Percentiles rank a stretch among this genome's conserved stretches.
These are phyloP conservation scores for Globisporangium ultimum DNA, from an alignment of 352 stramenopile genomes.

Conservation along the genomic window DNA sequence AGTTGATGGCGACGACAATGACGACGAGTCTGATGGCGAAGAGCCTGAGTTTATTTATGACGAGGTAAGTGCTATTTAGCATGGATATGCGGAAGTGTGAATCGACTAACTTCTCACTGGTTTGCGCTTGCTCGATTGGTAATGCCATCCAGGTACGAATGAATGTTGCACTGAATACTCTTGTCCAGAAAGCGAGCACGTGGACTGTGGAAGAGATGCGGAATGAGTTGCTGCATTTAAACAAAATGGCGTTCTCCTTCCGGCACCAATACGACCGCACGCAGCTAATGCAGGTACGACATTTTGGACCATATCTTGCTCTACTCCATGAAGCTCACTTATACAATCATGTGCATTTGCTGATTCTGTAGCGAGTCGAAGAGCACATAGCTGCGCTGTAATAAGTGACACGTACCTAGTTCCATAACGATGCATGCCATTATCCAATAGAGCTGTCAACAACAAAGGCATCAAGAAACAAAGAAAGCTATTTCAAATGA, in stretches of 20 bases:
- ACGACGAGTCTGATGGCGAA: conserved; percentile 8
- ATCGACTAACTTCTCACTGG: conserved; percentile 2
- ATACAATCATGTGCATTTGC: neutral
- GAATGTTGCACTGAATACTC: conserved; percentile 31
- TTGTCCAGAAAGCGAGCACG: conserved; percentile 53
- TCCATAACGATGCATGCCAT: neutral
- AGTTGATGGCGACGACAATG: neutral
- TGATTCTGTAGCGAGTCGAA: neutral
- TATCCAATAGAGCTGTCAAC: neutral
- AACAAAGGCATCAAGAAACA: no score
- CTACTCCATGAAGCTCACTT: no score
- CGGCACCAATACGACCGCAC: conserved; percentile 59
- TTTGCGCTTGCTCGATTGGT: conserved; percentile 1
- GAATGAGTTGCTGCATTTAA: conserved; percentile 61
- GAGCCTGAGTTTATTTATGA: conserved; percentile 73
- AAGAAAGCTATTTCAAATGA: no score
- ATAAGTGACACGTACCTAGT: neutral
- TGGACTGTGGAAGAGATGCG: conserved; percentile 79
- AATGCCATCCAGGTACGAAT: conserved; percentile 41
- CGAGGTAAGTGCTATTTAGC: conserved; percentile 36
- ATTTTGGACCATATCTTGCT: neutral
- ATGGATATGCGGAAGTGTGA: neutral
- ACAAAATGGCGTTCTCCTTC: conserved; percentile 67
- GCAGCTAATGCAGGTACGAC: conserved; percentile 60
- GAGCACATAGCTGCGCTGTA: neutral